Base-by-base conservation (phyloP, 192 early-diverging fungal species). In the Gonapodya prolifera region DNA sequence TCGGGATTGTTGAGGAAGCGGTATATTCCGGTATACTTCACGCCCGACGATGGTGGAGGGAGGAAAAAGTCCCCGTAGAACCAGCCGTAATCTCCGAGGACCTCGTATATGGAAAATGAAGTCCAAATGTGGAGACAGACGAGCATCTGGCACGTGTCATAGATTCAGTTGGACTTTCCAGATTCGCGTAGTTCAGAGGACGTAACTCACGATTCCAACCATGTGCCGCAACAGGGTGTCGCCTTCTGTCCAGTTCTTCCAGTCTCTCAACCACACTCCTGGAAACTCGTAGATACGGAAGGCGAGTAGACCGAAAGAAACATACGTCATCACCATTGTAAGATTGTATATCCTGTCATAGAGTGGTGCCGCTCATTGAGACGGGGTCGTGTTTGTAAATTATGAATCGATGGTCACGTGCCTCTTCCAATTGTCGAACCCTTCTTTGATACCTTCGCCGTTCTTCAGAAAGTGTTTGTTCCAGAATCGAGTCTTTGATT, bases 1-100 rank as follows among this genome's bases (percentile, higher is more conserved):
- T 95, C 93, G 8, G 97, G 96, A 83, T n/a, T 69, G 45, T 69
- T 69, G 45, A 69, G 45, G 45, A 69, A 69, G 13, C 45, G 8
- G 45, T 69, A 69, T 8, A 69, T 69, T n/a, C 45, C 45, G n/a
- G 13, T n/a, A 8, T n/a, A 69, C 45, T 69, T 69, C 13, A 69
- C 13, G 13, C 45, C 45, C 45, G 45, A 16, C 45, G 8, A 16
- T n/a, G 8, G 45, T n/a, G n/a, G n/a, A 8, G 45, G 45, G 13
- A 69, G 45, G 45, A 69, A 80, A 34, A 45, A 34, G 32, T 98
- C 97, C 70, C 94, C 96, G 81, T 98, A 97, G 84, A 99, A 99
- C 95, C 95, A 99, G 1, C 96, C 97, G 85, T 94, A 94, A 79
- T 96, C 93, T 70, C 97, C 96, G 75, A 97, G 86, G 1, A 91